Conservation (phyloP, 2,329 filamentous ascomycete species). For the Truncatella angustata region DNA sequence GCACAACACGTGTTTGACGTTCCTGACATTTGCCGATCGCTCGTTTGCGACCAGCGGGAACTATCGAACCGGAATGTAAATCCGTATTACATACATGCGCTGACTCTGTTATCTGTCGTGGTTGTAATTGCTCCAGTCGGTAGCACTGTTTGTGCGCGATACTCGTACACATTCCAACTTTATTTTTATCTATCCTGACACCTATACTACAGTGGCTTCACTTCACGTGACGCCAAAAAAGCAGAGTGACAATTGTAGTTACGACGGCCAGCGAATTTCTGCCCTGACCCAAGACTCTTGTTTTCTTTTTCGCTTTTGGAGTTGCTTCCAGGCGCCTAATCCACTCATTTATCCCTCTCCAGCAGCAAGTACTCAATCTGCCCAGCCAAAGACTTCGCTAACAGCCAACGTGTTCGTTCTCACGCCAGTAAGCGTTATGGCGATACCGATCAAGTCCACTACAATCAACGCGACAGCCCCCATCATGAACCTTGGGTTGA, state of each 20-base stretch:
- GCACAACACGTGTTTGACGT: neutral
- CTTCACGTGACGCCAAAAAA: neutral
- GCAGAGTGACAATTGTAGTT: no score
- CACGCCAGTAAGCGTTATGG: conserved; percentile 71
- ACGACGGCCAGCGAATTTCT: no score
- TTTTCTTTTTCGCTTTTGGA: no score
- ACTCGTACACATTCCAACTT: neutral
- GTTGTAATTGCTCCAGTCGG: no score
- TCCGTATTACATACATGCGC: no score
- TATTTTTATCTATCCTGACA: neutral
- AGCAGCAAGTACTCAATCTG: conserved; percentile 34
- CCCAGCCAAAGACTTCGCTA: conserved; percentile 85
- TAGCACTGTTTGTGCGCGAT: no score
- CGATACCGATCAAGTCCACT: conserved; percentile 71
- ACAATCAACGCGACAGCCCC: conserved; percentile 69
- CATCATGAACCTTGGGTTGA: conserved; percentile 87
- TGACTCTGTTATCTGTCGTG: no score
- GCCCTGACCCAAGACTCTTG: no score
- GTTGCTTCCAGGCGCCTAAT: no score
- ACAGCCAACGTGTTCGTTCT: conserved; percentile 76
- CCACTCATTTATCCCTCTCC: neutral
- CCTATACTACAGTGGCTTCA: neutral
- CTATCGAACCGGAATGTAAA: no score
- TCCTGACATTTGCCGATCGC: no score
- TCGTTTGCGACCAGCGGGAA: no score